Percentiles rank a stretch among this genome's conserved stretches.
phyloP scores from a whole-genome alignment of 768 basidiomycete species.

The Rhodotorula sphaerocarpa region DNA sequence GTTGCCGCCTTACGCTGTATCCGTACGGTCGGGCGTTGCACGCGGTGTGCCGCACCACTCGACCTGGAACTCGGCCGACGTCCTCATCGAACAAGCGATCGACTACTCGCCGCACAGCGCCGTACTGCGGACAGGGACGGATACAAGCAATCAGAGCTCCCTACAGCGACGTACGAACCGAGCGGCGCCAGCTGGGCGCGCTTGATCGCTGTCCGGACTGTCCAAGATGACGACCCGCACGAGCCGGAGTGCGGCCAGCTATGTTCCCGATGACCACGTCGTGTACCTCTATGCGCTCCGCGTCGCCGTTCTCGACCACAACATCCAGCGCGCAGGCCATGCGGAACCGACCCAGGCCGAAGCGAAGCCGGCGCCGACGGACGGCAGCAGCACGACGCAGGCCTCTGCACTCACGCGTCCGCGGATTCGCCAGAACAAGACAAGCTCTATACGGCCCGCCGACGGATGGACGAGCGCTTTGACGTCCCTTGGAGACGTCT shows the following conservation, averaged over 20 bases:
- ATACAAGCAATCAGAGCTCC: too few relatives aligned
- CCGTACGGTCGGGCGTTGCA: too few relatives aligned
- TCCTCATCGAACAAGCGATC: too few relatives aligned
- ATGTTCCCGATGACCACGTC: constrained; percentile 19
- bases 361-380: not conserved
- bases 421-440: not conserved
- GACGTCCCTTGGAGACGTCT: constrained; percentile 27
- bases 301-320: constrained; percentile 32
- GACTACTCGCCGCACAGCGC: too few relatives aligned
- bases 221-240: constrained; percentile 12
- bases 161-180: too few relatives aligned
- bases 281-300: constrained; percentile 31
- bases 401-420: constrained; percentile 7
- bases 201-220: too few relatives aligned
- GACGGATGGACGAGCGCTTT: constrained; percentile 32
- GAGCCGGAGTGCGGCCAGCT: not conserved
- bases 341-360: not conserved
- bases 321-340: constrained; percentile 5
- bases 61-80: too few relatives aligned
- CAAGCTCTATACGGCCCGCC: constrained; percentile 9
- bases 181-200: too few relatives aligned
- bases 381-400: not conserved
- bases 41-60: too few relatives aligned
- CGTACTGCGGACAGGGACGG: too few relatives aligned
- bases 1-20: too few relatives aligned